Conservation (phyloP, 805 yeast genomes). For the Starmera quercuum region DNA sequence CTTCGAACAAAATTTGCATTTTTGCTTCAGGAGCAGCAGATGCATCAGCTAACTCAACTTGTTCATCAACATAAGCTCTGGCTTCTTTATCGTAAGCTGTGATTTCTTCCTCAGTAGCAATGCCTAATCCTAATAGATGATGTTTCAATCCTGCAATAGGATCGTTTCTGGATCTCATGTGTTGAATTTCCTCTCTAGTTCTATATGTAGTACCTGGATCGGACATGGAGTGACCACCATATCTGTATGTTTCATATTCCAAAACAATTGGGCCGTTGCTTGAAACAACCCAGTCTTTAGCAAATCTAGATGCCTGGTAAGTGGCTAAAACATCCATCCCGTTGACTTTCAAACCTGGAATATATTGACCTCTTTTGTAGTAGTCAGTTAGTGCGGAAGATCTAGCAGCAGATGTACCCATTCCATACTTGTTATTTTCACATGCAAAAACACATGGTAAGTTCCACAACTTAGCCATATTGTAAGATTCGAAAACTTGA, state of each 20-base stretch:
- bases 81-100: constrained; percentile 94
- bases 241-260: constrained; percentile 98
- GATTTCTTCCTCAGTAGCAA: constrained; percentile 92
- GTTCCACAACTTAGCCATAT: constrained; percentile 99
- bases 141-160: constrained; percentile 95
- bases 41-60: constrained; percentile 87
- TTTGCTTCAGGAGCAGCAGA: constrained; percentile 94
- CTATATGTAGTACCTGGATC: constrained; percentile 99
- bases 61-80: constrained; percentile 91
- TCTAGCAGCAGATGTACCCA: constrained; percentile 98
- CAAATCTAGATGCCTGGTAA: constrained; percentile 93
- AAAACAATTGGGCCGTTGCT: constrained; percentile 95
- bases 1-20: constrained; percentile 91
- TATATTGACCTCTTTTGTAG: constrained; percentile 98
- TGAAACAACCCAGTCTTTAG: constrained; percentile 88
- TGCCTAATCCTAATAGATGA: constrained; percentile 69
- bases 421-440: constrained; percentile 99
- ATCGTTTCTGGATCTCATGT: constrained; percentile 97
- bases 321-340: constrained; percentile 97
- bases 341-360: constrained; percentile 96
- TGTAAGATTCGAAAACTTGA: constrained; percentile 94
- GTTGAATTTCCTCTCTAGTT: constrained; percentile 99
- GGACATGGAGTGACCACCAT: constrained; percentile 99
- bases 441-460: constrained; percentile 92
- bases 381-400: constrained; percentile 95